A percentile compares a stretch with the other conserved stretches of the same genome.
Conservation (phyloP, 805 yeast genomes). For the Suhomyces sp. region DNA sequence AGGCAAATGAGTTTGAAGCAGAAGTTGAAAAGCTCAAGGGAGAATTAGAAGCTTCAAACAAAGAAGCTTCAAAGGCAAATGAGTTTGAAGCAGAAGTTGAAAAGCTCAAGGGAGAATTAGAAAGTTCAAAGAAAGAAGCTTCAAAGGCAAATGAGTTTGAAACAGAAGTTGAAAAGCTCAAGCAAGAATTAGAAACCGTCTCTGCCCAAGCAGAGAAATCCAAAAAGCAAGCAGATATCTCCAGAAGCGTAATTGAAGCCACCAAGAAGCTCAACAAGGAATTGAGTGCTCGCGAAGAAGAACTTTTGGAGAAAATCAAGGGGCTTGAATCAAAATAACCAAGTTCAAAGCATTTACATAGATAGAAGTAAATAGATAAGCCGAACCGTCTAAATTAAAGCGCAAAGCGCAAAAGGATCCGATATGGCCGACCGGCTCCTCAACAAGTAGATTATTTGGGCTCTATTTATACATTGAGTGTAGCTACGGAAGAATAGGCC, state of each 20-base stretch:
- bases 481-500: background rate
- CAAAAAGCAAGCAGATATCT: slow-evolving; percentile 1
- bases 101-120: background rate
- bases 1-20: too few relatives aligned
- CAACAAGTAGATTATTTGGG: background rate
- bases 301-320: background rate
- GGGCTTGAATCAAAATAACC: background rate
- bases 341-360: background rate
- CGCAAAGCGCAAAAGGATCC: background rate
- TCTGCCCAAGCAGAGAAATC: background rate
- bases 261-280: slow-evolving; percentile 1
- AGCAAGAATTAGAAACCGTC: background rate
- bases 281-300: background rate
- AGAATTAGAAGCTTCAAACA: background rate
- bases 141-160: background rate
- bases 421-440: background rate
- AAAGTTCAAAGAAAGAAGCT: background rate
- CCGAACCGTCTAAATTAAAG: background rate
- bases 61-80: background rate
- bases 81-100: background rate
- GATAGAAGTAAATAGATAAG: background rate
- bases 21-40: too few relatives aligned
- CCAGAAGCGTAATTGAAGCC: background rate
- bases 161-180: background rate
- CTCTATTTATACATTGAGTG: background rate